Base-by-base conservation (phyloP, 208 protist species). In the Porcisia hertigi region DNA sequence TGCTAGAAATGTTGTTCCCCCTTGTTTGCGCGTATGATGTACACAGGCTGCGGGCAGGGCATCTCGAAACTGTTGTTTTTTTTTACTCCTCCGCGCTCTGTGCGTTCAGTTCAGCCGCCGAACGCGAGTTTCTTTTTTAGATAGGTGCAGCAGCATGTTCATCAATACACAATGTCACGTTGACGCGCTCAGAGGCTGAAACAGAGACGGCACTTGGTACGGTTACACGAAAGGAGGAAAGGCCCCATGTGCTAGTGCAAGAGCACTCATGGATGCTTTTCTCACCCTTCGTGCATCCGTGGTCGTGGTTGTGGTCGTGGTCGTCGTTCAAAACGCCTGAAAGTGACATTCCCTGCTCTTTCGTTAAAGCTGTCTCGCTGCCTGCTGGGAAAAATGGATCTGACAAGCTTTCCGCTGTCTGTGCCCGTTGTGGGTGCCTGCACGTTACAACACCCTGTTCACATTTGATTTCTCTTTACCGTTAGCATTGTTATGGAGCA, bases 401-500 rank as follows among this genome's bases (percentile, higher is more conserved):
- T 65, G 16, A 65, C 47, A 52, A n/a, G 59, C 59, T 18, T 36
- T 34, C 71, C 43, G 47, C 53, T 78, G 23, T 78, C 20, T 72
- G 11, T 64, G 47, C 47, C 20, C 49, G 7, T n/a, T 3, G 5
- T 53, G 7, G 23, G 8, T 60, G 11, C 11, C 16, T 45, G 41
- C 41, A 30, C 11, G 7, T 8, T 59, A 52, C 30, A 60, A 57
- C 7, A 53, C 8, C 18, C 20, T 69, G 36, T 23, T 54, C 12
- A 43, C n/a, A 43, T 75, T 71, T 71, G 45, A 49, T 65, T 64
- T 71, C 23, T 11, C 62, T 41, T 64, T 20, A 23, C 49, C 63
- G 49, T 77, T 77, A 72, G 30, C 41, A 39, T 52, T 54, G 30
- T 55, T 47, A 34, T 73, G n/a, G 20, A 30, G 18, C 57, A 36